A percentile compares a stretch with the other conserved stretches of the same genome.
These are phyloP conservation scores for Oryza meyeriana DNA, from an alignment of 176 grass and related monocot species.

Conservation along the genomic window DNA sequence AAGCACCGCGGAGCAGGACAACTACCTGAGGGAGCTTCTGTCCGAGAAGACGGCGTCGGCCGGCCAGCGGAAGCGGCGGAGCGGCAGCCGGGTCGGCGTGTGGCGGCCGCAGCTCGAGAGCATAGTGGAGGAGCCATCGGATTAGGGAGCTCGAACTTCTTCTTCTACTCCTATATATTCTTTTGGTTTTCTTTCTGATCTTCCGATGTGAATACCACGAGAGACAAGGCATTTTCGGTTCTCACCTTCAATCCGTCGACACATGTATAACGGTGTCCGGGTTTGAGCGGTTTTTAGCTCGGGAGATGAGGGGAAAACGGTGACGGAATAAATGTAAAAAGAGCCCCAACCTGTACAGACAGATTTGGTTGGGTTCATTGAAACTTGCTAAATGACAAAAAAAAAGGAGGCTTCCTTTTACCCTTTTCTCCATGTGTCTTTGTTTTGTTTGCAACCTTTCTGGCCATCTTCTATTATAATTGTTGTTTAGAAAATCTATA, in stretches of 20 bases:
- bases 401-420: too few relatives aligned
- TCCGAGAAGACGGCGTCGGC: slow-evolving; percentile 42
- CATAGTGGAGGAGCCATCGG: slow-evolving; percentile 66
- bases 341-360: slow-evolving; percentile 37
- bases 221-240: slow-evolving; percentile 9
- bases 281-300: slow-evolving; percentile 27
- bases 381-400: neutral
- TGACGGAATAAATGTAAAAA: slow-evolving; percentile 28
- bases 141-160: slow-evolving; percentile 27
- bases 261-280: slow-evolving; percentile 24
- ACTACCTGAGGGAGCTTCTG: slow-evolving; percentile 68
- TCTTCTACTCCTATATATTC: slow-evolving; percentile 7
- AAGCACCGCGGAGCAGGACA: slow-evolving; percentile 55
- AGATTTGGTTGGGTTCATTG: slow-evolving; percentile 25
- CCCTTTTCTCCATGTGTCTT: neutral
- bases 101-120: slow-evolving; percentile 81
- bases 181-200: slow-evolving; percentile 35
- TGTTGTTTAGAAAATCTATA: too few relatives aligned
- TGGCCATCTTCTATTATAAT: neutral
- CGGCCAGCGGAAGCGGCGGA: slow-evolving; percentile 47
- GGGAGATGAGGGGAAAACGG: slow-evolving; percentile 29
- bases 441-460: neutral
- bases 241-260: slow-evolving; percentile 31
- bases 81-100: slow-evolving; percentile 56
- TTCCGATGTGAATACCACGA: slow-evolving; percentile 45